Evolutionary conservation across 768 basidiomycete genomes (phyloP), one percentile per base, ranked within the genome.

Genomic region (Rhodocollybia butyracea): DNA sequence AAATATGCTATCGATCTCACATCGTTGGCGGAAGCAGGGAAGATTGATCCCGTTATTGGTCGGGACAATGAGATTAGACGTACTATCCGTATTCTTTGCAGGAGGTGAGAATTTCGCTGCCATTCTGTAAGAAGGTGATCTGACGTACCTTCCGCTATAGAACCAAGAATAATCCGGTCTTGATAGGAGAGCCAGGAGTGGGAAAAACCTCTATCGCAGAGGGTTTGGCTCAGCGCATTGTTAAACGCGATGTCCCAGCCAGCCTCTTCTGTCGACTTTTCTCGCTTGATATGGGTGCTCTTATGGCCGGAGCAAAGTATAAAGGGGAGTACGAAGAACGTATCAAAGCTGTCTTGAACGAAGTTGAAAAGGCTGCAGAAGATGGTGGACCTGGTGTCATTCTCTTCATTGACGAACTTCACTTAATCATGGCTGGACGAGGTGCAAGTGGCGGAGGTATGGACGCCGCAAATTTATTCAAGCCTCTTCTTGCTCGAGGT

Each of bases 271-370:
- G 83, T 3, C 83, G 89, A 8, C 76, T 95, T 12, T 94, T 82
- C 68, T 88, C 92, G 5, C 79, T 98, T 30, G 95, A 97, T 66
- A 91, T 97, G 89, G 95, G 95, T 59, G 92, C 94, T 1, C 81
- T 98, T 53, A 94, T 94, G 89, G 93, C 93, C 12, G 89, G 90
- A 38, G 89, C 89, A 19, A 89, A 89, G 67, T 94, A 93, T 76
- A 95, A 94, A 66, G 96, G 80, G 39, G 94, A 98, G 72, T 99
- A 94, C 70, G 95, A 98, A 72, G 95, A 98, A 68, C 89, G 95
- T 38, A 85, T 98, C 73, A 98, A 97, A 68, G 74, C 87, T 11
- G 92, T 98, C 53, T 73, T 99, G 55, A 86, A 88, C 68, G 96
- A 98, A 72, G 86, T 98, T 58, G 95, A 98, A 70, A 94, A 95